Evolutionary conservation across 805 yeast genomes (phyloP), one percentile per base, ranked within the genome.

Genomic region (Starmerella floricola): DNA sequence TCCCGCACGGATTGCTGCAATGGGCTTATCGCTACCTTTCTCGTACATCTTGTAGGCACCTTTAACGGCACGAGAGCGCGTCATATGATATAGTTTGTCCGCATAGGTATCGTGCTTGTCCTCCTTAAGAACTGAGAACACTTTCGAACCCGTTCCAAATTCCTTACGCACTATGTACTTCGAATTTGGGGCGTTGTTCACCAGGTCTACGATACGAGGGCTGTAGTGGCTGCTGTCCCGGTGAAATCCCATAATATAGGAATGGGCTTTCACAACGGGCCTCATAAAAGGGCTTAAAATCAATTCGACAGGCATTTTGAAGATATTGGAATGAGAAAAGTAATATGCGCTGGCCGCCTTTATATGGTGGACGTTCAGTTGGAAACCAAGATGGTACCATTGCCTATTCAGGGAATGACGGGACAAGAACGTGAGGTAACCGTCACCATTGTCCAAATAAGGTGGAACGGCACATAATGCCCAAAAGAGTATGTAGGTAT

Each of bases 31-130:
- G 48, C 66, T 69, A 17, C 68, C 58, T 1, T 19, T 29, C 8
- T 71, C 65, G 50, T 63, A 74, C 74, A 75, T 68, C 55, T 69
- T 73, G 61, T 74, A 76, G 2, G 78, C 76, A 38, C 81, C 79
- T 57, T 74, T 75, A 38, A 75, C 79, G 3, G 79, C 78, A 47
- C 79, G 65, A n/a, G 80, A 74, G 49, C 80, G 64, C 13, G 65
- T 66, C 61, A 73, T 71, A 69, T 74, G 70, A 53, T 69, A 74
- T 15, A 73, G 49, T 23, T 71, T 59, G 34, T 71, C 61, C 26
- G 53, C 54, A 21, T 55, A 48, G 6, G 53, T 42, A n/a, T 38
- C 36, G 8, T 35, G 26, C 36, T 71, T 67, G 45, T 68, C 69
- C 8, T 44, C 51, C 8, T 42, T 59, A 51, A 62, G 74, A 10